A percentile compares a stretch with the other conserved stretches of the same genome.
These are phyloP conservation scores for Arabidopsis hybrid DNA, from an alignment of 441 rosid species.

Conservation along the genomic window DNA sequence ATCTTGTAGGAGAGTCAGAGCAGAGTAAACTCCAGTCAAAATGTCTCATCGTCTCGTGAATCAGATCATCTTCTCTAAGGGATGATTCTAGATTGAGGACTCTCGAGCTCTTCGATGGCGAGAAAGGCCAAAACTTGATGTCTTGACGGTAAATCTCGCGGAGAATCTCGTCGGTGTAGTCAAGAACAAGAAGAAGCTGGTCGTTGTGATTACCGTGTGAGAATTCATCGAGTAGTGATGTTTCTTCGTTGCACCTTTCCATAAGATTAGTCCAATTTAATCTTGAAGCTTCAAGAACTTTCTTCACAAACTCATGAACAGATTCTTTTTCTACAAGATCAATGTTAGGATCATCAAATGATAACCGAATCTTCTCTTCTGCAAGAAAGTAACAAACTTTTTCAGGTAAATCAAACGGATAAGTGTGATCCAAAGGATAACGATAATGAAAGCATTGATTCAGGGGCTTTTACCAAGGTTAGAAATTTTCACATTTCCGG, in stretches of 20 bases:
- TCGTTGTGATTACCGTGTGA: constrained; percentile 34
- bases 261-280: constrained; percentile 67
- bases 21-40: constrained; percentile 58
- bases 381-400: constrained; percentile 31
- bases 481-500: constrained; percentile 35
- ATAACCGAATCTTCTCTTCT: constrained; percentile 46
- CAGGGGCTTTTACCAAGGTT: constrained; percentile 47
- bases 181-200: constrained; percentile 61
- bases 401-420: constrained; percentile 2
- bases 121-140: constrained; percentile 53
- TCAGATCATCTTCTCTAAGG: constrained; percentile 43
- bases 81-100: constrained; percentile 24
- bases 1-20: constrained; percentile 21
- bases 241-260: constrained; percentile 53
- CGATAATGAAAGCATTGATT: background rate
- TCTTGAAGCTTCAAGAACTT: constrained; percentile 54
- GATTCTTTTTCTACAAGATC: constrained; percentile 39
- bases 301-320: constrained; percentile 48
- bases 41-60: constrained; percentile 57
- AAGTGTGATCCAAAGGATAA: background rate
- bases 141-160: constrained; percentile 51
- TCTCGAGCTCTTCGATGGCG: constrained; percentile 45
- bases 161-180: constrained; percentile 63
- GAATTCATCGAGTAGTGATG: constrained; percentile 50
- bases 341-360: constrained; percentile 28